A percentile compares a stretch with the other conserved stretches of the same genome.
phyloP scores from a whole-genome alignment of 176 grass and related monocot genomes.

The Paspalum vaginatum region DNA sequence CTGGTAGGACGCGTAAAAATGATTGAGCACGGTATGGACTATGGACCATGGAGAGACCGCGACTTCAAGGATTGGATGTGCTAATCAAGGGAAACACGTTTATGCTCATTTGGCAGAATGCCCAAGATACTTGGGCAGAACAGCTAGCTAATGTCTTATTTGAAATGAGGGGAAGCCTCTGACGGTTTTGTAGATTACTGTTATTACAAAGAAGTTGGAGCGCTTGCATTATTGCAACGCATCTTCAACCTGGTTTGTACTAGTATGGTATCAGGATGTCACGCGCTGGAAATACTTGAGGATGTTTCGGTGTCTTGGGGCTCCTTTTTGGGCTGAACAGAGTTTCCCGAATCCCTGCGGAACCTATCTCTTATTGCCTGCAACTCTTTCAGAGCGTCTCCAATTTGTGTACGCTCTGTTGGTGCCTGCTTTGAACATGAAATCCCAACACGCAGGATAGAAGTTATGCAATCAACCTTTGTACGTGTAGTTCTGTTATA shows the following conservation, averaged over 20 bases:
- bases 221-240: neutral
- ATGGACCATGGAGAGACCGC: too few relatives aligned
- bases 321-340: neutral
- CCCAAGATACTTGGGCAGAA: too few relatives aligned
- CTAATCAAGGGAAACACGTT: too few relatives aligned
- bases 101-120: too few relatives aligned
- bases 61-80: too few relatives aligned
- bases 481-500: too few relatives aligned
- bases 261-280: neutral
- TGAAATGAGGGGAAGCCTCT: neutral
- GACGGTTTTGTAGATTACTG: neutral
- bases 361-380: neutral
- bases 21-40: too few relatives aligned
- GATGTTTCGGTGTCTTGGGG: neutral
- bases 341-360: neutral
- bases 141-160: neutral
- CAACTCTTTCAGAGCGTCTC: slow-evolving; percentile 4
- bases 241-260: neutral
- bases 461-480: neutral
- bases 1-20: too few relatives aligned
- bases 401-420: neutral
- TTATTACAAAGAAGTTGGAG: too few relatives aligned
- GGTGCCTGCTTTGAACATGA: neutral
- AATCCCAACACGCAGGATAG: neutral
- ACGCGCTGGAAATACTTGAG: neutral